Base-by-base conservation (phyloP, 1,284 basidiomycete genomes). In the Moniliophthora roreri region DNA sequence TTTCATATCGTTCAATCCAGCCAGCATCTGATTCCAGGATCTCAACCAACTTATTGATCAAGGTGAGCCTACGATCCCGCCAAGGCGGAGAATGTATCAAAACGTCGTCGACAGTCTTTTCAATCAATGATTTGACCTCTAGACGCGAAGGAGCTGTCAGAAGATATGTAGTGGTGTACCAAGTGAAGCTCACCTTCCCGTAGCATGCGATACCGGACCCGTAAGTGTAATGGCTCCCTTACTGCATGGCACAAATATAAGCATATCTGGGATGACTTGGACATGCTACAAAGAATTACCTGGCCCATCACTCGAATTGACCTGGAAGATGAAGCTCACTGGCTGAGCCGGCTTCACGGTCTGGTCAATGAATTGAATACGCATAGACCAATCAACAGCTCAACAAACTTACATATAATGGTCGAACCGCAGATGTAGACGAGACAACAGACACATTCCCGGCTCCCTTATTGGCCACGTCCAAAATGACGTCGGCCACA, bases 311-410 rank as follows among this genome's bases (percentile, higher is more conserved):
- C 65, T 64, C 6, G 84, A 86, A 52, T 85, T 79, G 20, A 92
- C 72, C 44, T 81, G 80, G 65, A 92, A 93, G 28, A 93, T 60
- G 63, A 88, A 91, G 57, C 82, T 82, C 3, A 82, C 85, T 1
- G 89, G 80, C 62, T 84, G 85, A 4, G 73, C 69, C 1, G 88
- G 88, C 2, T 85, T 84, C 28, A 90, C 75, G 1, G 82, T 87
- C 90, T 93, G 24, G 26, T 26, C n/a, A 38, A 6, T 32, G 45
- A 42, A 20, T 1, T 23, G 21, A 10, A 26, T 16, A 40, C n/a
- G 45, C 20, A 24, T 32, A 11, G 11, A 32, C 7, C 11, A 6
- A 32, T 11, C 6, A 32, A 32, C 28, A 6, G 11, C 11, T 1
- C 11, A 10, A 10, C 4, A n/a, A 1, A 64, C 67, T 55, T 53